Base-by-base conservation (phyloP, 768 basidiomycete genomes). In the Psilocybe azurescens region DNA sequence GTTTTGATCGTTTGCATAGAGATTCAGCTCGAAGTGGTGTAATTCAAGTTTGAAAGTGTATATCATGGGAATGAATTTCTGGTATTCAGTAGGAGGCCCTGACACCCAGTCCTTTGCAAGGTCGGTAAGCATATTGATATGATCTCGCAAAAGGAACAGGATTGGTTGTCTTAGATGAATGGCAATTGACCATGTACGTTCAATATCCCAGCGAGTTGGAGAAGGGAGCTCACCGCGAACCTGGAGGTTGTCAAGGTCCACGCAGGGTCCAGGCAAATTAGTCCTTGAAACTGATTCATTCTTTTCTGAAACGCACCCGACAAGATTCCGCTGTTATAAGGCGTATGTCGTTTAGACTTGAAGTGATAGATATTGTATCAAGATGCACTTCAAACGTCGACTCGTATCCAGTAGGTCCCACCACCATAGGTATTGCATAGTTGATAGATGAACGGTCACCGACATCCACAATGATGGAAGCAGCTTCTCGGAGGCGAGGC, bases 1-100 rank as follows among this genome's bases (percentile, higher is more conserved):
- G 70, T 99, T 99, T 70, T 95, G 94, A 74, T 99, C 97, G 70
- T 99, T 99, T 55, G 93, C 87, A 70, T 93, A 96, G 28, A 93
- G 72, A 67, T 91, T 90, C 53, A 97, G 71, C 61, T 86, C 83
- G 74, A 88, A 96, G 68, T 94, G 87, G 70, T 88, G 81, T 61
- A 98, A 74, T 59, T 87, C 82, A 52, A 97, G 65, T 53, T 89
- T 81, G 65, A 96, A 75, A 14, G 74, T 73, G 74, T 99, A 99
- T 6, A 87, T 70, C 73, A 85, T 94, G 0, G 97, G 96, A 20
- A 95, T 81, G 73, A 95, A 99, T 50, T 88, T 89, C 63, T 89
- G 79, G 72, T 89, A 92, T 70, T 94, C 90, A 36, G 83, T 86
- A 0, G 89, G 88, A 28, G 93, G 90, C 3, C 94, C 95, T 10